Percentiles rank a stretch among this genome's conserved stretches.
phyloP scores from a whole-genome alignment of 108 stramenopile species.

The Fragilariopsis cylindrus region DNA sequence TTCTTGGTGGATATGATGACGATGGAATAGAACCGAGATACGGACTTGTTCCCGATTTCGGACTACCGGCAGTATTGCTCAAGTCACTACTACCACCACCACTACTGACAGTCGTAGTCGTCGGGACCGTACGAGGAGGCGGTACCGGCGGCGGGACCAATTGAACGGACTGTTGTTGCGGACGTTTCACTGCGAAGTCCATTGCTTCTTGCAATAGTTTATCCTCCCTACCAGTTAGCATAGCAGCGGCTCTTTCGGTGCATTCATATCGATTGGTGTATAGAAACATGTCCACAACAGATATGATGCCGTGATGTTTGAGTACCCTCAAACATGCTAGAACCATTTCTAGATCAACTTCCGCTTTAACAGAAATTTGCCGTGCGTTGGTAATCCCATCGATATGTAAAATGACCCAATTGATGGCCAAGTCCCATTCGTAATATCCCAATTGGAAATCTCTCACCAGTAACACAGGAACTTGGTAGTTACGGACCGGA shows the following conservation, averaged over 20 bases:
- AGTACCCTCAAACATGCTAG: constrained; percentile 78
- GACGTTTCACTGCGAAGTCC: constrained; percentile 30
- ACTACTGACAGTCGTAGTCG: not conserved
- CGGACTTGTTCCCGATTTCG: constrained; percentile 21
- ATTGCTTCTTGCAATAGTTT: constrained; percentile 49
- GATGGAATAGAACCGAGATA: constrained; percentile 12
- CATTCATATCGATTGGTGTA: constrained; percentile 89
- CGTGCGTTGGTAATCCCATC: constrained; percentile 82
- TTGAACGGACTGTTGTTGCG: constrained; percentile 1
- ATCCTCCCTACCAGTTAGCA: constrained; percentile 49
- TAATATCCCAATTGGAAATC: constrained; percentile 76
- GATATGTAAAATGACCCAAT: constrained; percentile 89
- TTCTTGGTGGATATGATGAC: constrained; percentile 37
- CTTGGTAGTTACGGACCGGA: constrained; percentile 71
- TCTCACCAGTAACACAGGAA: constrained; percentile 74
- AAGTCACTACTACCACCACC: constrained; percentile 8
- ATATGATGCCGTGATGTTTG: constrained; percentile 80
- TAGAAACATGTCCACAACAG: constrained; percentile 84
- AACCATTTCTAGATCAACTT: constrained; percentile 91
- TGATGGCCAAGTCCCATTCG: constrained; percentile 90
- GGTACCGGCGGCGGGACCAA: constrained; percentile 11
- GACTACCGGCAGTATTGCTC: constrained; percentile 5
- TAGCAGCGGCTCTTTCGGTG: constrained; percentile 52
- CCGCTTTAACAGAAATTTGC: constrained; percentile 71
- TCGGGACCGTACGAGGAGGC: constrained; percentile 4